Base-by-base conservation (phyloP, 352 stramenopile species). In the Globisporangium uncinulatum region DNA sequence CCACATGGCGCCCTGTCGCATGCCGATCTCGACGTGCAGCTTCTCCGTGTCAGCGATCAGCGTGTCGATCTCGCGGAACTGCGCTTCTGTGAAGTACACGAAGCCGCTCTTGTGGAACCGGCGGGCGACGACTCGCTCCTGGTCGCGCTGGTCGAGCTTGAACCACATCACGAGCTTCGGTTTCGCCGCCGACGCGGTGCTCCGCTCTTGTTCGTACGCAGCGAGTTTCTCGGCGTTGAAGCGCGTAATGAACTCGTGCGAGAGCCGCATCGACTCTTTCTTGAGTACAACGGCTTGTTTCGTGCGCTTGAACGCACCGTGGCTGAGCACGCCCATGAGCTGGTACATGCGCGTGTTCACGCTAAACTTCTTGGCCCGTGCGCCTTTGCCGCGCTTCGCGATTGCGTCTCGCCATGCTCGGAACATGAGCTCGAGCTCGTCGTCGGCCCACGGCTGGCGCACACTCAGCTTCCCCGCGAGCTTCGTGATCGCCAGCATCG, bases 301-400 rank as follows among this genome's bases (percentile, higher is more conserved):
- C 13, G 56, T 62, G 39, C 56, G 48, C 19, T 42, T 50, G 39
- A 50, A 47, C 3, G 48, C 36, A 17, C 39, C 48, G 48, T 45
- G 31, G 31, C 56, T 45, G 8, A 62, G 21, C 9, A 13, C 32
- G 17, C 5, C n/a, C 56, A 62, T 62, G 39, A 44, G 8, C 48
- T 62, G 37, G 31, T 46, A 62, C 29, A 51, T 45, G 39, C 48
- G 56, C 49, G 48, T 51, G 56, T 62, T 62, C 37, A 62, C n/a
- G 37, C 39, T 56, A 3, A 46, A 52, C 10, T 51, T 39, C 39
- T 49, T 49, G 11, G 24, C 32, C n/a, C 39, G 37, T 6, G 32
- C 37, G 4, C 48, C 48, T 32, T 43, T 43, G 7, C 24, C 11
- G 6, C 21, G 56, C 48, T 32, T 62, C 31, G 37, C 31, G 39